Percentiles rank a stretch among this genome's conserved stretches.
Conservation (phyloP, 768 basidiomycete species). For the Pleurotus pulmonarius region DNA sequence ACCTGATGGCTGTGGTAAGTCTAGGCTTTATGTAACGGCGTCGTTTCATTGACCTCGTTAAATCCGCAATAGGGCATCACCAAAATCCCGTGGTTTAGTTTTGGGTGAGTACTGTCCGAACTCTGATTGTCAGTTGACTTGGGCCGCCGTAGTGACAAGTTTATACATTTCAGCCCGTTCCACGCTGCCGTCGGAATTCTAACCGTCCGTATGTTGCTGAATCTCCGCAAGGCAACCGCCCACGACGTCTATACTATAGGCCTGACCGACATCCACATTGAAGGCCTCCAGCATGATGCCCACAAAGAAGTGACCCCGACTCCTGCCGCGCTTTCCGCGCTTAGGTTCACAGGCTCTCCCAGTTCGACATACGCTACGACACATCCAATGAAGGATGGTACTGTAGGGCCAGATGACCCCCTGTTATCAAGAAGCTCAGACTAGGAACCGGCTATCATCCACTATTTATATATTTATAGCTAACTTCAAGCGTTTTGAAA, state of each 20-base stretch:
- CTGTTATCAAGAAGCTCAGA: too few species aligned
- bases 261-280: neutral
- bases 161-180: conserved; percentile 30
- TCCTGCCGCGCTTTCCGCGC: neutral
- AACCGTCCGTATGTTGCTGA: conserved; percentile 42
- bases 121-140: neutral
- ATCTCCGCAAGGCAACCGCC: conserved; percentile 32
- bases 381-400: too few species aligned
- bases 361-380: neutral
- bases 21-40: neutral
- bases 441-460: too few species aligned
- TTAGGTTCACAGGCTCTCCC: neutral
- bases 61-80: conserved; percentile 29
- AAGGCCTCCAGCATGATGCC: neutral
- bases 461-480: too few species aligned
- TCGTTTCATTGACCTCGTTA: neutral
- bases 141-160: neutral
- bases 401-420: too few species aligned
- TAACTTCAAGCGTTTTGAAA: too few species aligned
- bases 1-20: conserved; percentile 40
- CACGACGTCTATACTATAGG: neutral
- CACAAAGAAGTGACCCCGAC: neutral
- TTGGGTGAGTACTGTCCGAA: conserved; percentile 23
- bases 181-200: conserved; percentile 44
- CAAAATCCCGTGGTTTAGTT: conserved; percentile 47